Base-by-base conservation (phyloP, 768 basidiomycete species). In the Leccinellum rugosiceps region DNA sequence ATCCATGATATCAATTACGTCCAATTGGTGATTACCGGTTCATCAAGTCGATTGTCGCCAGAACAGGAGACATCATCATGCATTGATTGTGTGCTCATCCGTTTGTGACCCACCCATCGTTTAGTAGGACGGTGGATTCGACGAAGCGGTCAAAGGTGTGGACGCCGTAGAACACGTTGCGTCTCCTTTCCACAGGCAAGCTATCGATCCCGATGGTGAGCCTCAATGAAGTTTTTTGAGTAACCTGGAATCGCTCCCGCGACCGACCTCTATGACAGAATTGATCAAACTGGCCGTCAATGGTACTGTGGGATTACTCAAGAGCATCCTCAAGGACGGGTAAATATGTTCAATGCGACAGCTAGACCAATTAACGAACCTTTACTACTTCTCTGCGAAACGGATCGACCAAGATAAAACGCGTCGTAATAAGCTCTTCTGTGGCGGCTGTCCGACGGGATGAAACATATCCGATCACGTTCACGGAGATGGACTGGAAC, bases 81-180 rank as follows among this genome's bases (percentile, higher is more conserved):
- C 35, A 17, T 38, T 38, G 7, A 17, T 15, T 17, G 13, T 38
- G 7, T 54, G 9, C 34, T 56, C 2, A 52, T 49, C 32, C 5
- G 21, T 6, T 31, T 11, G 1, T 25, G 32, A 0, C 19, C 3
- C 17, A 23, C n/a, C 1, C 14, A 17, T 47, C 45, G 17, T 26
- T 19, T 32, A 85, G 84, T 32, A 85, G 84, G 79, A 79, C 3
- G 83, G 82, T 7, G 88, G 86, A 1, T 94, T 92, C 59, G 89
- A 93, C 67, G 84, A 90, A 51, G 90, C 85, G 0, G 87, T 92
- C 57, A 82, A 85, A 68, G 89, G 80, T 1, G 83, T 92, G 8
- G 85, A 90, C 57, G 91, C 80, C 0, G 82, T 94, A 51, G 78
- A 75, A 35, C 90, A 90, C 64, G 83, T 78, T 4, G 87, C 87